Evolutionary conservation across 352 stramenopile species (phyloP), one percentile per base, ranked within the genome.

Genomic region (Phytophthora boehmeriae): DNA sequence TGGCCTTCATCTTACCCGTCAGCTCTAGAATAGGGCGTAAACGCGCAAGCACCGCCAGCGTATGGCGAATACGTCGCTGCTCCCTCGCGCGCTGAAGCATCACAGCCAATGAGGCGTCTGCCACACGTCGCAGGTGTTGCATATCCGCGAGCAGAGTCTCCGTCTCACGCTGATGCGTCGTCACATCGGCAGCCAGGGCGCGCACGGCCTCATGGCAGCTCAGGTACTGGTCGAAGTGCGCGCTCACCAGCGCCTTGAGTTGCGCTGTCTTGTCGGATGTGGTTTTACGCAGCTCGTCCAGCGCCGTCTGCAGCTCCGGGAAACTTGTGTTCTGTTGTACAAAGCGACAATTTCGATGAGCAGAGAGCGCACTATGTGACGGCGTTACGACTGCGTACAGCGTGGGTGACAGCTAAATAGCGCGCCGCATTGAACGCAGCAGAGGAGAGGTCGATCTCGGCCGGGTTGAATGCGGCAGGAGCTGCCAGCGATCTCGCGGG

Each of bases 181-280:
- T 80, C 28, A 93, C 78, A 9, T 92, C 86, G 8, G 88, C 70
- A 1, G 73, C 69, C 19, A 95, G 60, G 11, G 75, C 59, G 5
- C 80, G 80, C 58, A 93, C 84, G 3, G 84, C 75, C 53, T 95
- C 86, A 56, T 95, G 86, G 54, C 84, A 95, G 17, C 78, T 89
- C 36, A 95, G 44, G 22, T 93, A 95, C 60, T 93, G 82, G 52
- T 95, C 86, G 52, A 93, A 95, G 62, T 93, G 86, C 30, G 80
- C 78, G 23, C 75, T 86, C 50, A 93, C 86, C 30, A 95, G 71
- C 9, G 80, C 77, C 56, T 95, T 95, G 38, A 95, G 79, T 63
- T 93, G 86, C 55, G 88, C 77, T 0, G 86, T 95, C 64, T 93
- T 95, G 69, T 93, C 83, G 1, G 79, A 92, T 16, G 82, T 93